Base-by-base conservation (phyloP, 306 rosid species). In the Geum urbanum region DNA sequence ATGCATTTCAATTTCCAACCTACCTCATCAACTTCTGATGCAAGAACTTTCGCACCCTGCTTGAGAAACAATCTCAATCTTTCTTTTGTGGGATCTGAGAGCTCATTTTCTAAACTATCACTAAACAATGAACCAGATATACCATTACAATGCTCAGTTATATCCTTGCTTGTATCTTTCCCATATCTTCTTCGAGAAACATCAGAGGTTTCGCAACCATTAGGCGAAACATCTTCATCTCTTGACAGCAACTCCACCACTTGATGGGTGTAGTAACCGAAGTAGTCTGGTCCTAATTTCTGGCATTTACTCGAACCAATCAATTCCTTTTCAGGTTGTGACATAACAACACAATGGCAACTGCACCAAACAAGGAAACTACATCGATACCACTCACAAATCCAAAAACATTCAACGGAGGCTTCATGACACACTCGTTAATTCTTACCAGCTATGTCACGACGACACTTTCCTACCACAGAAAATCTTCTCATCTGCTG, bases 1-100 rank as follows among this genome's bases (percentile, higher is more conserved):
- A 70, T 46, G 75, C 69, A 66, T 75, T 68, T 56, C 63, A 60
- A 66, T 39, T 75, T 60, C 57, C 67, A 52, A 69, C 47, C 58
- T 86, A 92, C 97, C 98, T 92, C 94, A 32, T 90, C 83, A 61
- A 82, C 96, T 85, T 92, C 97, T 47, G 88, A 76, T 7, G 97
- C 80, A 83, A 92, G 96, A 78, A 78, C 27, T 70, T 18, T 47
- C 37, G 64, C 94, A 80, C 96, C 78, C 77, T 86, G 94, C 75
- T 83, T 82, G 77, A 92, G 91, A 58, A 92, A 72, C 60, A 73
- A 75, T 80, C 75, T 85, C 83, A 92, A 78, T 73, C 83, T 88
- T 65, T 86, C 92, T 58, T 75, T 85, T 65, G 54, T 78, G 5
- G 84, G 77, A 68, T 86, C 86, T 7, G 96, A 88, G 60, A 89